Conservation (phyloP, 2,329 filamentous ascomycete species). For the Helminthosporium solani region DNA sequence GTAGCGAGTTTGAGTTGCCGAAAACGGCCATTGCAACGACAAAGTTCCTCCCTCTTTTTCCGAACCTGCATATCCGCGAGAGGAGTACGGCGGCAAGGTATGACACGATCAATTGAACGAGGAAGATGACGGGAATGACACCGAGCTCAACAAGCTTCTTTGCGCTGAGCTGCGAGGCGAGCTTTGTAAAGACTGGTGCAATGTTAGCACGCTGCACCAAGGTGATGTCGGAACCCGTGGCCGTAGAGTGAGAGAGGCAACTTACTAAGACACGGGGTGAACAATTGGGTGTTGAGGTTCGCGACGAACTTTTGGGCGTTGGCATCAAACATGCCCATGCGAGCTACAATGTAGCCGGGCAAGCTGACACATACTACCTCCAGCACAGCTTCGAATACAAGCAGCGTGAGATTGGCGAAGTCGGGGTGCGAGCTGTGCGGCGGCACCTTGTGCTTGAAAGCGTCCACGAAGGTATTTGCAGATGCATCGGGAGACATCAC, state of each 20-base stretch:
- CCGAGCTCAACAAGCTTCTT: conserved; percentile 87
- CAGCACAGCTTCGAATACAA: conserved; percentile 92
- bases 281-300: conserved; percentile 93
- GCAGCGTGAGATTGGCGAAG: conserved; percentile 68
- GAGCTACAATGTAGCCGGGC: conserved; percentile 89
- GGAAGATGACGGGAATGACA: conserved; percentile 93
- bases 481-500: conserved; percentile 38
- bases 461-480: conserved; percentile 33
- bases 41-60: conserved; percentile 86
- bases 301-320: conserved; percentile 96
- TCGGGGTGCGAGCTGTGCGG: conserved; percentile 58
- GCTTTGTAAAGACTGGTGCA: conserved; percentile 82
- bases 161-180: conserved; percentile 89
- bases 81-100: conserved; percentile 73
- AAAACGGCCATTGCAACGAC: conserved; percentile 97
- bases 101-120: conserved; percentile 83
- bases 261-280: conserved; percentile 92
- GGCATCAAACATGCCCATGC: conserved; percentile 88
- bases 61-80: conserved; percentile 75
- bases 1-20: conserved; percentile 96
- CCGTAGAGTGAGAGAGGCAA: neutral
- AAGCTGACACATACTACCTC: conserved; percentile 94
- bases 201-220: conserved; percentile 10
- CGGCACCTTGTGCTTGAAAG: conserved; percentile 31
- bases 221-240: neutral